Evolutionary conservation across 129 eudicot genomes (phyloP), one percentile per base, ranked within the genome.

Genomic region (sunflower (Helianthus annuus)): DNA sequence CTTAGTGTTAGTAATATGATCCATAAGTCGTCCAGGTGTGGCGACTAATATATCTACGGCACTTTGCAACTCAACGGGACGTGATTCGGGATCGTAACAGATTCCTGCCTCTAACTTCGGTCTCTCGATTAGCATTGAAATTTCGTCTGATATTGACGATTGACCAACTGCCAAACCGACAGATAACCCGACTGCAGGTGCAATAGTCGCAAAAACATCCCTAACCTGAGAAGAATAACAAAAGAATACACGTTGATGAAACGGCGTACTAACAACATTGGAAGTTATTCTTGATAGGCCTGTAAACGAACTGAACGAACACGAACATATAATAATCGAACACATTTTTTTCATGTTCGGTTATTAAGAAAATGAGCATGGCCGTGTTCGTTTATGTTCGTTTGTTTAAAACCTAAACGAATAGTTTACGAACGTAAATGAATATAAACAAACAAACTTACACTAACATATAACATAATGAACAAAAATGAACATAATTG

Each of bases 151-250:
- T 78, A 92, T 85, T n/a, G 96, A 92, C 68, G 98, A 92, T 72
- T 89, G 98, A 10, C 98, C 98, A 40, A 92, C 98, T 38, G 95
- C 98, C 75, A 89, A 82, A 60, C 95, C 98, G 80, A 89, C 98
- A 6, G 95, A 89, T 72, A 92, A 84, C 52, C 98, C 98, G 62
- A 89, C 92, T 24, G 96, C 90, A 83, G 98, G 92, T 46, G 96
- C 98, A 77, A 92, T 75, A 55, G 88, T 83, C 49, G 80, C 86
- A 82, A 92, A 92, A 59, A 89, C 96, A 78, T 87, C 89, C 82
- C 84, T 89, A 59, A 92, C 98, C 98, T 92, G 71, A 62, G 49
- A 79, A 65, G 46, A 22, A 74, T 3, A 82, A 12, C 27, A n/a
- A 14, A 76, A 57, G 19, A 52, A 67, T 60, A 9, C 27, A 17